phyloP scores from a whole-genome alignment of 2,329 filamentous ascomycete species.

The Grosmannia penicillata region DNA sequence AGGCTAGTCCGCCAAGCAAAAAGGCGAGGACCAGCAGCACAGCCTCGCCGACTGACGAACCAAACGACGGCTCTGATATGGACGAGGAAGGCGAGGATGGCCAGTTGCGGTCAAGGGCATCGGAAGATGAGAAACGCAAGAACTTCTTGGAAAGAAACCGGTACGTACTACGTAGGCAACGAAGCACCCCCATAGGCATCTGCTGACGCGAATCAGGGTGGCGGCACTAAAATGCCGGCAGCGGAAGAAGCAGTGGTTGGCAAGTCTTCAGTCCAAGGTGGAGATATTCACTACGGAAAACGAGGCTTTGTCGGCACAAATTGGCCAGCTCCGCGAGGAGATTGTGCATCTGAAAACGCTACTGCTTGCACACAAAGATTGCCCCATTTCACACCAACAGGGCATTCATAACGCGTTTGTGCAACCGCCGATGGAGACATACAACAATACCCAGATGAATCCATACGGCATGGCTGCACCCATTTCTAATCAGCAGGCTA shows the following conservation, averaged over 20 bases:
- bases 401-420: conserved; percentile 47
- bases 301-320: conserved; percentile 69
- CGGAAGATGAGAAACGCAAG: conserved; percentile 94
- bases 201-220: conserved; percentile 46
- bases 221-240: conserved; percentile 94
- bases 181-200: neutral
- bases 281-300: conserved; percentile 89
- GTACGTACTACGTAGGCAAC: conserved; percentile 26
- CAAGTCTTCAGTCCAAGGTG: conserved; percentile 86
- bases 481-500: conserved; percentile 37
- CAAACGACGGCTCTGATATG: conserved; percentile 19
- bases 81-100: conserved; percentile 39
- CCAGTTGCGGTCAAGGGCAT: conserved; percentile 68
- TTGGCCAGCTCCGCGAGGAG: conserved; percentile 76
- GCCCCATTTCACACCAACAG: conserved; percentile 80
- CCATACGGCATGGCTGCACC: conserved; percentile 42
- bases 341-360: conserved; percentile 91
- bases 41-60: conserved; percentile 3
- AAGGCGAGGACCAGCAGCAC: conserved; percentile 46
- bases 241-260: conserved; percentile 97
- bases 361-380: conserved; percentile 88
- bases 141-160: conserved; percentile 95
- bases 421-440: conserved; percentile 36
- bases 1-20: conserved; percentile 52
- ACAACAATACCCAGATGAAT: conserved; percentile 40